Conservation (phyloP, 2,329 filamentous ascomycete species). For the Aspergillus sp. region DNA sequence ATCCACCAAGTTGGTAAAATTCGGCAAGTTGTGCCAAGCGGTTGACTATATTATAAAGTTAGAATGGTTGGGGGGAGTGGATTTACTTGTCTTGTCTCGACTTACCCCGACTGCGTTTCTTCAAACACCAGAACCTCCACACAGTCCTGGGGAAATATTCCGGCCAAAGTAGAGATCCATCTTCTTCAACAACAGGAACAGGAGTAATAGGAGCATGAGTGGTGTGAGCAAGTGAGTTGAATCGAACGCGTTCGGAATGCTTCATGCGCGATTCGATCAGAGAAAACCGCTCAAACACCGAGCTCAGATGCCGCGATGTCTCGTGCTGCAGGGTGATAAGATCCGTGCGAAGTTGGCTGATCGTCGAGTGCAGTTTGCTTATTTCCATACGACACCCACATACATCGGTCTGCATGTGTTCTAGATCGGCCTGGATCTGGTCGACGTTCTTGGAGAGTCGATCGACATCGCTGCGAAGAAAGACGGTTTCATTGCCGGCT, state of each 20-base stretch:
- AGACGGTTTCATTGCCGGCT: constrained; percentile 33
- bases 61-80: constrained; percentile 2
- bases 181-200: constrained; percentile 34
- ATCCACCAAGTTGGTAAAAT: constrained; percentile 41
- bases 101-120: constrained; percentile 42
- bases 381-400: constrained; percentile 37
- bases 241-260: constrained; percentile 38
- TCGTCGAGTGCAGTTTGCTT: constrained; percentile 35
- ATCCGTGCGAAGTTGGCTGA: constrained; percentile 39
- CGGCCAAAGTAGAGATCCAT: constrained; percentile 37
- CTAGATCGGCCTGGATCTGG: constrained; percentile 36
- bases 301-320: constrained; percentile 29
- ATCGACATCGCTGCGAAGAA: constrained; percentile 37
- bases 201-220: constrained; percentile 38
- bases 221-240: constrained; percentile 41
- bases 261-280: constrained; percentile 35
- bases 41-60: constrained; percentile 31
- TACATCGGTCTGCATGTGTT: constrained; percentile 34
- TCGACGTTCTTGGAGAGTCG: constrained; percentile 39
- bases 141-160: constrained; percentile 40
- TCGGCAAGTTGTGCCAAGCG: constrained; percentile 40
- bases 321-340: constrained; percentile 36
- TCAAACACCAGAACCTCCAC: constrained; percentile 44
- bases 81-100: constrained; percentile 9
- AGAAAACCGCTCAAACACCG: constrained; percentile 29